Conservation (phyloP, 2,329 filamentous ascomycete genomes). For the Curvularia verruculosa region DNA sequence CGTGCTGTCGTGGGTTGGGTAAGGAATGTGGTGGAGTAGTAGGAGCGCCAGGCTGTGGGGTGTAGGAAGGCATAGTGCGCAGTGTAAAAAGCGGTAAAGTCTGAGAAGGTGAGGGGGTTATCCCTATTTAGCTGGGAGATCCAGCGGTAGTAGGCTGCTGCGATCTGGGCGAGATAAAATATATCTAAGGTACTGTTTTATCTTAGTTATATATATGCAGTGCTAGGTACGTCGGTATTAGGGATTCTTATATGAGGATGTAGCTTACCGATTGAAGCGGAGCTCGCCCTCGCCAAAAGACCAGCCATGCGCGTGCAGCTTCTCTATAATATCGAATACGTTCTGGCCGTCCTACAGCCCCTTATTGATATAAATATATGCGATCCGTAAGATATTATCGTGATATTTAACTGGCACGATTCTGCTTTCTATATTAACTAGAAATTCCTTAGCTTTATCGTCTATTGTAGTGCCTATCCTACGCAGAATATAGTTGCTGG, state of each 20-base stretch:
- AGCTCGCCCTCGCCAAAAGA: constrained; percentile 11
- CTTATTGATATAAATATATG: background rate
- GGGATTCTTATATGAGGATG: constrained; percentile 7
- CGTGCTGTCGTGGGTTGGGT: constrained; percentile 7
- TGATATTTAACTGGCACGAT: background rate
- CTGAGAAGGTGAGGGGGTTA: background rate
- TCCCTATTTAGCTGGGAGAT: constrained; percentile 3
- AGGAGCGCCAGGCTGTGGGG: background rate
- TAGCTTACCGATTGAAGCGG: constrained; percentile 12
- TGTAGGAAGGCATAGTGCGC: background rate
- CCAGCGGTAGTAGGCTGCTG: constrained; percentile 11
- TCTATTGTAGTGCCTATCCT: background rate
- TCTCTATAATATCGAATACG: constrained; percentile 11
- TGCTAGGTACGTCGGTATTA: constrained; percentile 2
- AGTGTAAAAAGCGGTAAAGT: background rate
- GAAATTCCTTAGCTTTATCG: background rate
- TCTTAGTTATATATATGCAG: background rate
- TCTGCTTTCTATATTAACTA: background rate
- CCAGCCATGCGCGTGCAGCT: constrained; percentile 12
- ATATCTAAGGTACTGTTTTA: constrained; percentile 4
- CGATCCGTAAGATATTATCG: background rate
- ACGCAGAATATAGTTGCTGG: background rate
- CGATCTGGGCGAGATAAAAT: constrained; percentile 10
- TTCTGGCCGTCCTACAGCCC: constrained; percentile 1
- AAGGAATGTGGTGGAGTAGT: constrained; percentile 3